These are phyloP conservation scores for Penicillium sp. DNA, from an alignment of 2,329 filamentous ascomycete genomes.

Conservation along the genomic window DNA sequence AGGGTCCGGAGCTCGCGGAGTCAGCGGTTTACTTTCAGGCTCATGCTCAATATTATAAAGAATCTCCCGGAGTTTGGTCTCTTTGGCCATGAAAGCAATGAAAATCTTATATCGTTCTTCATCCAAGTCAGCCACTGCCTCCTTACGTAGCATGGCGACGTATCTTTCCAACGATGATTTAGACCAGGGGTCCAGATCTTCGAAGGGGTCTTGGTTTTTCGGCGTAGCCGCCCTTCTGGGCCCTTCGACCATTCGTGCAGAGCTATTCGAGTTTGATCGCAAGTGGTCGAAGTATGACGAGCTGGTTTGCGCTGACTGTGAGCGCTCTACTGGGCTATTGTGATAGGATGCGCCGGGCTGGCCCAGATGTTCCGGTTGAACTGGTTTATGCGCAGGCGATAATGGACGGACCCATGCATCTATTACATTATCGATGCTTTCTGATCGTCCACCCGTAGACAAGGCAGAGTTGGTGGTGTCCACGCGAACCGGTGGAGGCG, in stretches of 20 bases:
- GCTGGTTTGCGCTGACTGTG: conserved; percentile 10
- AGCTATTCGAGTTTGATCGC: conserved; percentile 4
- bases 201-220: conserved; percentile 45
- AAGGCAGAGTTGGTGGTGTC: conserved; percentile 31
- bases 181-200: conserved; percentile 57
- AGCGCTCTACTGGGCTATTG: conserved; percentile 13
- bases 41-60: conserved; percentile 50
- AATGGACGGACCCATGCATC: conserved; percentile 44
- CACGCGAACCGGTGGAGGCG: conserved; percentile 22
- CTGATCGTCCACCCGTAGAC: conserved; percentile 29
- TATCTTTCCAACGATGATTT: conserved; percentile 55
- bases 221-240: conserved; percentile 8
- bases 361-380: conserved; percentile 9
- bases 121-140: conserved; percentile 48
- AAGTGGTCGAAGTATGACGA: conserved; percentile 1
- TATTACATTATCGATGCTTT: conserved; percentile 46
- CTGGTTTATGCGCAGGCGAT: conserved; percentile 21
- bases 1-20: conserved; percentile 11
- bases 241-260: conserved; percentile 9
- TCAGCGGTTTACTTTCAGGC: conserved; percentile 21
- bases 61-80: conserved; percentile 48
- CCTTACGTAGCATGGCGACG: conserved; percentile 54
- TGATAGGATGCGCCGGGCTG: conserved; percentile 12
- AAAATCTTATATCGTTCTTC: conserved; percentile 55
- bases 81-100: conserved; percentile 49